Base-by-base conservation (phyloP, 2,329 filamentous ascomycete species). In the Myriangium duriaei region DNA sequence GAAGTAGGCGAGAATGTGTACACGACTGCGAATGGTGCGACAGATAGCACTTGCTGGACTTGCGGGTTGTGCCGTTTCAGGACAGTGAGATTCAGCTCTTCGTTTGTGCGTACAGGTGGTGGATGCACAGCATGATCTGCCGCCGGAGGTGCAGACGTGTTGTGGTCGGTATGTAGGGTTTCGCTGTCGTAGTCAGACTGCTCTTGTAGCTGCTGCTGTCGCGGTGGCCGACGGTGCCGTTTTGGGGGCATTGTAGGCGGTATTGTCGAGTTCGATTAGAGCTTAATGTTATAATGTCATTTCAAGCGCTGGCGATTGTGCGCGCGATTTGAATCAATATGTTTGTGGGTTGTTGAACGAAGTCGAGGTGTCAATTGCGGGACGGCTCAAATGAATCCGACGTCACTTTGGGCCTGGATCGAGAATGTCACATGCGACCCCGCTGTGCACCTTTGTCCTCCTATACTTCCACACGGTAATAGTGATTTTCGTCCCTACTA, bases 31-130 rank as follows among this genome's bases (percentile, higher is more conserved):
- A 88, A 93, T 19, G 82, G 79, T 4, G 85, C 85, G 48, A 91
- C 80, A 45, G 81, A 79, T 46, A 85, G 68, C 53, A 95, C 85
- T 37, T 69, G 64, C 42, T 68, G 67, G 46, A 95, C 75, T 41
- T 74, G 71, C 19, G 85, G 81, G 42, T 84, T 74, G 62, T 94
- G 83, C 48, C 85, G 81, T 42, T 73, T 77, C 24, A 96, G 70
- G 28, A 95, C 88, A 34, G 75, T 69, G 47, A 93, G 70, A 64
- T 96, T 96, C 53, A 96, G 77, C 48, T 92, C 80, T 39, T 80
- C 81, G 58, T 87, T 91, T 45, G 79, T 79, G 47, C 82, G 78
- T 24, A 63, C 57, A 30, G 66, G 65, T 17, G 59, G 56, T 16
- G 60, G 57, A 34, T 57, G 48, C n/a, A 34, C 12, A 17, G 39